phyloP scores from a whole-genome alignment of 306 rosid genomes.

The Prunus mume region DNA sequence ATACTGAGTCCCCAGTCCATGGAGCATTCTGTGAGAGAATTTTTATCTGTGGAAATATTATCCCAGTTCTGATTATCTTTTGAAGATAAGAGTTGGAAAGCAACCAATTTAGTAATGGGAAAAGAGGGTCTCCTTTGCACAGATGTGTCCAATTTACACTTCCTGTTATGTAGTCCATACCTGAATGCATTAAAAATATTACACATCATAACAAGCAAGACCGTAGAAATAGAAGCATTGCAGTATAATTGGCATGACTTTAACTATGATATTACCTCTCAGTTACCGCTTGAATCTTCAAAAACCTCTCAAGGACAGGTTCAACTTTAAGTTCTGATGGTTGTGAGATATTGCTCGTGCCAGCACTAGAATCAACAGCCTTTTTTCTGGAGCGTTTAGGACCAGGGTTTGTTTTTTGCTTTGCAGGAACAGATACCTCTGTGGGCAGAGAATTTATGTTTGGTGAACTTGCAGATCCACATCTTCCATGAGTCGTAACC shows the following conservation, averaged over 20 bases:
- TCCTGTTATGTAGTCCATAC: slow-evolving; percentile 22
- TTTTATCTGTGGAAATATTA: slow-evolving; percentile 9
- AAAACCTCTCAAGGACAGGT: slow-evolving; percentile 8
- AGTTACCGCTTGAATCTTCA: slow-evolving; percentile 22
- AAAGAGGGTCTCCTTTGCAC: slow-evolving; percentile 9
- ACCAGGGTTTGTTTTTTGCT: slow-evolving; percentile 12
- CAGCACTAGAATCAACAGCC: slow-evolving; percentile 10
- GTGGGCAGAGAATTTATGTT: slow-evolving; percentile 13
- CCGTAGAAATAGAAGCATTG: not conserved
- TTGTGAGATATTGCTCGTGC: not conserved
- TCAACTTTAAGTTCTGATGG: slow-evolving; percentile 7
- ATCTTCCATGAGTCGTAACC: slow-evolving; percentile 12
- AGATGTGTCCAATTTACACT: slow-evolving; percentile 21
- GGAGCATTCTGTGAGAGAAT: slow-evolving; percentile 18
- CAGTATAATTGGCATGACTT: not conserved
- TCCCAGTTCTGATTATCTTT: slow-evolving; percentile 15
- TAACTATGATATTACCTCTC: slow-evolving; percentile 23
- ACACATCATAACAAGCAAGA: slow-evolving; percentile 7
- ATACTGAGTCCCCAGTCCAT: not conserved
- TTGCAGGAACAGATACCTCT: slow-evolving; percentile 1
- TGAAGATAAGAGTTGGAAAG: slow-evolving; percentile 18
- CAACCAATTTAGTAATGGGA: slow-evolving; percentile 9
- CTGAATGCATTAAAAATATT: slow-evolving; percentile 17
- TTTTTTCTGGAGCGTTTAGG: slow-evolving; percentile 16
- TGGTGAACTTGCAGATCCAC: slow-evolving; percentile 11